Evolutionary conservation across 805 yeast genomes (phyloP), one percentile per base, ranked within the genome.

Genomic region (Hagleromyces aurorensis): DNA sequence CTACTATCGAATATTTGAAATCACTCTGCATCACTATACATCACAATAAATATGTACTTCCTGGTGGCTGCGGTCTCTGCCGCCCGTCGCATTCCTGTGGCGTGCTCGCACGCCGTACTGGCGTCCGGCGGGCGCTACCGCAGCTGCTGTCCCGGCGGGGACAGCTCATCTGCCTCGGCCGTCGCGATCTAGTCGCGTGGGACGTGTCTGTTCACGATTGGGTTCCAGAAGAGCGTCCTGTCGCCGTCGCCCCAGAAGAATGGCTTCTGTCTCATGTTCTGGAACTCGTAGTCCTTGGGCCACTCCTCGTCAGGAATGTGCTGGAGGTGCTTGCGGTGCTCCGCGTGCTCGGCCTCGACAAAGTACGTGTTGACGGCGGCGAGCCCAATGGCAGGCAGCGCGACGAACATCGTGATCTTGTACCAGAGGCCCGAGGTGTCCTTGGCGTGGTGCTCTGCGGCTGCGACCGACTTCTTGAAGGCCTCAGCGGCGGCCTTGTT

Each of bases 201-300:
- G 52, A 80, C 64, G 69, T 83, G 83, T 73, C 94, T 84, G 82
- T 89, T 89, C 57, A 82, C 72, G 52, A 75, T 81, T 30, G 83
- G 70, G 70, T 85, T 85, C 98, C 98, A 91, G 81, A 91, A 91
- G 57, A 80, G 67, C 41, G 97, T 85, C 74, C 83, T 78, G 71
- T 87, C 95, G 59, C 98, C 97, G 58, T 91, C 89, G 57, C 98
- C 98, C 97, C 97, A 91, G 79, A 86, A 89, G 74, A 74, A 89
- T 58, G 81, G 78, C 61, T 75, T 78, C 57, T 61, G 58, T 75
- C 97, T 84, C 50, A 86, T 61, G 72, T 91, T 91, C 71, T 80
- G 87, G 75, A 75, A 91, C 50, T 78, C 87, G 69, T 83, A 83
- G 64, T 81, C 91, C 39, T 61, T 65, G 54, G 96, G 96, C 86